Base-by-base conservation (phyloP, 192 early-diverging fungal species). In the Rhizoclosmatium globosum region DNA sequence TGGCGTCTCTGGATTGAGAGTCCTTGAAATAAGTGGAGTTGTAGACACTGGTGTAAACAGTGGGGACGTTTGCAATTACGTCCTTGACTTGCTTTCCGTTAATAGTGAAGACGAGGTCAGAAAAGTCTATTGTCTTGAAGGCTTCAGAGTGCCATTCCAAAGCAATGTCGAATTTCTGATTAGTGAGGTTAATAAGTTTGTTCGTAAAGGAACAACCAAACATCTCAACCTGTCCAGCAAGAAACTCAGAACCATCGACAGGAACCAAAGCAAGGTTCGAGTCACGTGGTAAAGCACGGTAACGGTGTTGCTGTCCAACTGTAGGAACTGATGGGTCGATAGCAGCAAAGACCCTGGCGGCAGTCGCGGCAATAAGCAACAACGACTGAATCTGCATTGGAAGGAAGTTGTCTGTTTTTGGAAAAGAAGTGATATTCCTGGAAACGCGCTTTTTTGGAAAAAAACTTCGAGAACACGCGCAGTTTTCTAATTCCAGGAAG, bases 121-220 rank as follows among this genome's bases (percentile, higher is more conserved):
- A 79, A 77, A 82, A 59, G 61, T 82, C 80, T 0, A 80, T 68
- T 23, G 19, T 74, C 41, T 74, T 65, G 17, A 41, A 11, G 64
- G 81, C 69, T 64, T 89, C 86, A 46, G 84, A 84, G 75, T 92
- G 89, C 4, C 91, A 67, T 76, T 92, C 91, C 57, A 92, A 82
- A 47, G 89, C 84, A 46, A 92, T 82, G 76, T 92, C 91, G 73
- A 92, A 92, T 74, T 81, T 73, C 67, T 68, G 45, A 21, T 47
- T 15, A 0, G 2, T 46, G 13, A n/a, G 39, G 39, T 58, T n/a
- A 2, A 58, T 58, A 9, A 15, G 9, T 56, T 15, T 9, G 9
- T 56, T n/a, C 43, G 0, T 46, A 45, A 31, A 19, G 53, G 19
- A 56, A 15, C 0, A 56, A 31, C 31, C 31, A n/a, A 64, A 23